Base-by-base conservation (phyloP, 257 asterid species). In the Nicotiana knightiana region DNA sequence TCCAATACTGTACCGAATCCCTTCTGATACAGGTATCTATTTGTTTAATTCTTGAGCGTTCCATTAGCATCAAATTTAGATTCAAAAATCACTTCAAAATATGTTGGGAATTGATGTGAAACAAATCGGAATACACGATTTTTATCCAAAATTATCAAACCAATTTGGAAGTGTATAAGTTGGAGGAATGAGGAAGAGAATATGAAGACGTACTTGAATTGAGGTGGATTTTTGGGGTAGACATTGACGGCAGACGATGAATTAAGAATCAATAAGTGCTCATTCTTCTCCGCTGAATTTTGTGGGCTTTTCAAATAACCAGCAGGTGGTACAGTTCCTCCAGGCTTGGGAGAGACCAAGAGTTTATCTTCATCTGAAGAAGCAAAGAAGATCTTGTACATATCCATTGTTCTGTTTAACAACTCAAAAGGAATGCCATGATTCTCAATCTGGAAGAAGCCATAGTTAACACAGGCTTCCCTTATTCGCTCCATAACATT, bases 301-400 rank as follows among this genome's bases (percentile, higher is more conserved):
- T 77, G 86, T 55, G 91, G 89, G 75, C 84, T 88, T 87, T 84
- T 90, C 51, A 82, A 81, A n/a, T 90, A 90, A 65, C 90, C 90
- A 0, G 88, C 88, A 11, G 77, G 37, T 35, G 66, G 43, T 37
- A 89, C 76, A 62, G 90, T 89, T 26, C 85, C 86, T 1, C 70
- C 85, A n/a, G 86, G 10, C 33, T 48, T 9, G 4, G 88, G 85
- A 11, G 77, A 35, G 33, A 70, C 71, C 32, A 81, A 71, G 53
- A 83, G 67, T 86, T 91, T 90, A 82, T 84, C 90, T 43, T 87
- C 88, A 32, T 80, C 87, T 1, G 91, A 61, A 64, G 71, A 70
- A 9, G 32, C 87, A 39, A 90, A 86, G 83, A 81, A 91, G 12
- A 59, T 32, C 85, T 79, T 71, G 1, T 87, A 77, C n/a, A 87